Evolutionary conservation across 169 alveolate genomes (phyloP).

Genomic region (Eimeria tenella): DNA sequence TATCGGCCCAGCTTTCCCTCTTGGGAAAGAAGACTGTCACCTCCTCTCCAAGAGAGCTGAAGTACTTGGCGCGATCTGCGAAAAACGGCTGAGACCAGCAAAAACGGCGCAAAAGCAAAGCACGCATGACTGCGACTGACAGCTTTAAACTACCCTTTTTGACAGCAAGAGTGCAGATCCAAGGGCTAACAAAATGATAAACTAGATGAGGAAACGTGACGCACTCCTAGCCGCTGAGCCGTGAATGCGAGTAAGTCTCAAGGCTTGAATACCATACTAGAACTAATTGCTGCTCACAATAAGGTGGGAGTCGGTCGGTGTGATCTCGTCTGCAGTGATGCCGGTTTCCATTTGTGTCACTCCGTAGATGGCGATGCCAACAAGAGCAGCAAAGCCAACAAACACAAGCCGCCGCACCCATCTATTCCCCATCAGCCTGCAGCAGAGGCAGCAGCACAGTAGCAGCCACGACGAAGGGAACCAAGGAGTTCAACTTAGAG

Average conservation of each 20-base stretch:
- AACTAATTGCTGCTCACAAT: background rate
- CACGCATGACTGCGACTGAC: background rate
- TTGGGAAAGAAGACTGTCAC: constrained; percentile 84
- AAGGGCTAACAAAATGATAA: background rate
- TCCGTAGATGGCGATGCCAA: constrained; percentile 82
- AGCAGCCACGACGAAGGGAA: background rate
- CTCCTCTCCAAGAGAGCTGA: constrained; percentile 79
- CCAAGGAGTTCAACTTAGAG: too few species aligned
- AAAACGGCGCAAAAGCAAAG: background rate
- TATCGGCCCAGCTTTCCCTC: constrained; percentile 79
- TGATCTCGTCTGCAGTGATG: constrained; percentile 80
- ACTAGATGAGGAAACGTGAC: background rate
- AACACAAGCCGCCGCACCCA: constrained; percentile 68
- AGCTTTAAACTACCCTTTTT: background rate
- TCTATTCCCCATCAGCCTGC: constrained; percentile 27
- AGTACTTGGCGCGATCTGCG: constrained; percentile 74
- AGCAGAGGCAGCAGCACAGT: too few species aligned
- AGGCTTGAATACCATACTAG: background rate
- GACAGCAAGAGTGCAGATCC: background rate
- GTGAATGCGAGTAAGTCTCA: too few species aligned
- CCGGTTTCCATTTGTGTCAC: constrained; percentile 82
- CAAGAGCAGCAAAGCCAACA: constrained; percentile 73
- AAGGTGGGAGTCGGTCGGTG: constrained; percentile 81
- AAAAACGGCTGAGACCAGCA: constrained; percentile 70
- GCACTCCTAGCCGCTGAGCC: background rate